Base-by-base conservation (phyloP, 2,329 filamentous ascomycete genomes). In the Tolypocladium guangdongense region DNA sequence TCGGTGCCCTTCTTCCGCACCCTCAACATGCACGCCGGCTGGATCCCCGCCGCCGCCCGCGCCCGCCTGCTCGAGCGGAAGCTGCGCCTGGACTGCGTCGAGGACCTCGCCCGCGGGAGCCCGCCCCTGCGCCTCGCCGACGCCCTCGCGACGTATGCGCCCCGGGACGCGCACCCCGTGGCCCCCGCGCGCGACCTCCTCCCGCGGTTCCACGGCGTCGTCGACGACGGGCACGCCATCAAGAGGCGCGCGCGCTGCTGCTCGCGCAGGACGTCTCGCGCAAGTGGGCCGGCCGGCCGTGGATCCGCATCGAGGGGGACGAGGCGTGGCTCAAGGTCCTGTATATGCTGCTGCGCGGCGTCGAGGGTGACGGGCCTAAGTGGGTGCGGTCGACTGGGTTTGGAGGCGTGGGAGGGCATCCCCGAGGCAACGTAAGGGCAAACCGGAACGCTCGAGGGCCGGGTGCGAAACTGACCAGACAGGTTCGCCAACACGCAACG, bases 141-240 rank as follows among this genome's bases (percentile, higher is more conserved):
- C 2, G 50, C 47, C 20, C 22, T 53, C 11, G 68, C 66, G 1
- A 64, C 68, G 0, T 92, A 93, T 63, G 66, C 70, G 1, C 78
- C 84, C 0, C 78, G 72, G 53, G 69, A 73, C 49, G 60, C 62
- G 4, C 52, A 57, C 33, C 74, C 78, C 68, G 43, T 68, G 62
- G 22, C 63, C 78, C 46, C 72, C 77, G 56, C 73, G 65, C 51
- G 78, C 69, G 74, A 75, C 2, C 66, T 82, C 3, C 66, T 81
- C 7, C 64, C 72, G 1, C 69, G 75, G 11, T 65, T 83, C 20
- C 73, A 76, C 55, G 56, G 57, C 11, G 63, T 78, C 36, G 63
- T 76, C 0, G 91, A 96, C 59, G 90, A 96, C 67, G 90, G 91
- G 0, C 92, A 97, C 69, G 76, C 82, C 11, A 76, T 84, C 52